These are phyloP conservation scores for Psophocarpus tetragonolobus DNA, from an alignment of 306 rosid genomes.

Conservation along the genomic window DNA sequence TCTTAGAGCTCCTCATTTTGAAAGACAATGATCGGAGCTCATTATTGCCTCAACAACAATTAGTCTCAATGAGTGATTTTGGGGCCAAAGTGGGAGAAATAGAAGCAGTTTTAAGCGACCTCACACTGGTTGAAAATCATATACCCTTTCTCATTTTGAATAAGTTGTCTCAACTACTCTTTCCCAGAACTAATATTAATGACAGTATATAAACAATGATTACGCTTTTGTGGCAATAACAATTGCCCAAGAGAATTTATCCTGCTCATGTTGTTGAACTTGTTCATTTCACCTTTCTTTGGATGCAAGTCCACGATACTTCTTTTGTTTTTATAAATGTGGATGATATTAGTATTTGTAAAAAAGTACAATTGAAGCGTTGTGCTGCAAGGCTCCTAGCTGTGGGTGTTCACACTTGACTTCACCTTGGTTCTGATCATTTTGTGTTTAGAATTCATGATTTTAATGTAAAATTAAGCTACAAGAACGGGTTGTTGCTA, in stretches of 20 bases:
- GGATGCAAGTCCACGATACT: background rate
- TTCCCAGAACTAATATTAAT: background rate
- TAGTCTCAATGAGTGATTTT: background rate
- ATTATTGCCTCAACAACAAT: background rate
- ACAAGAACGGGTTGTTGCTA: background rate
- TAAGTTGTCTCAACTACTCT: background rate
- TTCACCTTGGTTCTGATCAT: background rate
- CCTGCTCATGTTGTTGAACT: constrained; percentile 23
- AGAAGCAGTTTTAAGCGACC: background rate
- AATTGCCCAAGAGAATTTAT: background rate
- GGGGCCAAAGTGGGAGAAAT: background rate
- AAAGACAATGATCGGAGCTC: background rate
- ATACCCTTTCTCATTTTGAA: constrained; percentile 22
- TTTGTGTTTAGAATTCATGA: background rate
- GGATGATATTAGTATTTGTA: background rate
- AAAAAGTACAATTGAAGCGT: background rate
- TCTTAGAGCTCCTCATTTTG: background rate
- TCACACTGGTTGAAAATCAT: constrained; percentile 30
- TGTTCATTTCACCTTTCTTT: background rate
- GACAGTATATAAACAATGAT: background rate
- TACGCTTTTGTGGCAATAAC: too few species aligned
- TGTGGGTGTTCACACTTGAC: background rate
- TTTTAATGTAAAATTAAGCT: background rate
- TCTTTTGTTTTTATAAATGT: too few species aligned
- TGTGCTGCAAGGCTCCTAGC: constrained; percentile 31